phyloP scores from a whole-genome alignment of 2,329 filamentous ascomycete species.

The Verticillium alfalfae region DNA sequence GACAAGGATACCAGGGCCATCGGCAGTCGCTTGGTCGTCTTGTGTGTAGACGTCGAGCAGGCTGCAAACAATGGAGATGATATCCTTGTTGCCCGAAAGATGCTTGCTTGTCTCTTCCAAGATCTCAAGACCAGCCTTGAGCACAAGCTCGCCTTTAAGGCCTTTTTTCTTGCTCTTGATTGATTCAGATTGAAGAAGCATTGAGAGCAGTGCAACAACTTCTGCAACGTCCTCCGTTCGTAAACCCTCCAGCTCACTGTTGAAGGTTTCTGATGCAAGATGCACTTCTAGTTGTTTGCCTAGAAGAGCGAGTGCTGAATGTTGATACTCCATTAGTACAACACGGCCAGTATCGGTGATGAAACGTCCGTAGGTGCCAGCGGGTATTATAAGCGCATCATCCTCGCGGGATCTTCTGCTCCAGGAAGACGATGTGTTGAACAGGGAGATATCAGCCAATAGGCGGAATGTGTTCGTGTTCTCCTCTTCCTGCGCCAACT shows the following conservation, averaged over 20 bases:
- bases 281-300: constrained; percentile 70
- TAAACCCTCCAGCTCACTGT: constrained; percentile 46
- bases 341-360: constrained; percentile 72
- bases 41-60: constrained; percentile 71
- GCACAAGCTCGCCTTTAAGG: constrained; percentile 11
- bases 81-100: constrained; percentile 59
- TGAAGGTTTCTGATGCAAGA: constrained; percentile 49
- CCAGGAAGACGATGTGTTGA: constrained; percentile 42
- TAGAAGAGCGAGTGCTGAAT: constrained; percentile 75
- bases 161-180: constrained; percentile 23
- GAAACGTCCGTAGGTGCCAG: constrained; percentile 64
- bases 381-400: constrained; percentile 56
- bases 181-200: constrained; percentile 54
- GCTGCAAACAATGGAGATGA: constrained; percentile 76
- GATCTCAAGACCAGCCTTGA: constrained; percentile 36
- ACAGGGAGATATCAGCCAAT: constrained; percentile 56
- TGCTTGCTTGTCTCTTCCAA: constrained; percentile 51
- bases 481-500: constrained; percentile 77
- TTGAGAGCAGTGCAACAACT: constrained; percentile 67
- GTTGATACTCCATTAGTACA: constrained; percentile 70
- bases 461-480: constrained; percentile 76
- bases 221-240: constrained; percentile 62
- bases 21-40: constrained; percentile 49
- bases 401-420: constrained; percentile 37
- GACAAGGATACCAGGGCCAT: constrained; percentile 61